Base-by-base conservation (phyloP, 139 green algal species). In the Coelastrella sp. region DNA sequence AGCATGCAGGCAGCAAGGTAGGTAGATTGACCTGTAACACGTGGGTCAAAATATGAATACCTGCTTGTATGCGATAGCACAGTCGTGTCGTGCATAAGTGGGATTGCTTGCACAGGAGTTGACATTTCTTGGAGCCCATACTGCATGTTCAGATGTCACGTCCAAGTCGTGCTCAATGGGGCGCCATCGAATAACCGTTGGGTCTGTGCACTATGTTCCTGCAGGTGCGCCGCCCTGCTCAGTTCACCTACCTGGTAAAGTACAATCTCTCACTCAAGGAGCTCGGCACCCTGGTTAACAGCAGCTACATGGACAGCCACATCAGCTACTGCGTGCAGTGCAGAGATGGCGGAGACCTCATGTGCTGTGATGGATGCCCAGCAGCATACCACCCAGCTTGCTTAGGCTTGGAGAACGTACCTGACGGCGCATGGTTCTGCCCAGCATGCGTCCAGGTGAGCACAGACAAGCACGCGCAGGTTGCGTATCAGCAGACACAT, bases 291-390 rank as follows among this genome's bases (percentile, higher is more conserved):
- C 79, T n/a, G 88, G 86, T 94, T 56, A 93, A 92, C 80, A 88
- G 57, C 20, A 79, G 86, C 10, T 89, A 94, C 66, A 82, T 83
- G 23, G 94, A 96, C 88, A 85, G 92, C 77, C 86, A 54, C 76
- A 84, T 59, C 80, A 75, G 76, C 64, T 77, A 71, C 88, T 91
- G 80, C n/a, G 57, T 92, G 90, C 73, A 93, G 65, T 96, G 94
- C 90, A 90, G 90, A 71, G 91, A 95, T 13, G 94, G 92, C 10
- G 94, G 94, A 22, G 91, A 94, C 10, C 90, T 96, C n/a, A 71
- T 95, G 73, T 92, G 87, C 88, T 96, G 94, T 89, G 92, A 94
- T 59, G 58, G 64, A 58, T 96, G 94, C 90, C 94, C 94, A 4
- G 85, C 87, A 22, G 87, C 92, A 5, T 95, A 93, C 85, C 94